phyloP scores from a whole-genome alignment of 1,139 yeast genomes.

The Yamadazyma sp. region DNA sequence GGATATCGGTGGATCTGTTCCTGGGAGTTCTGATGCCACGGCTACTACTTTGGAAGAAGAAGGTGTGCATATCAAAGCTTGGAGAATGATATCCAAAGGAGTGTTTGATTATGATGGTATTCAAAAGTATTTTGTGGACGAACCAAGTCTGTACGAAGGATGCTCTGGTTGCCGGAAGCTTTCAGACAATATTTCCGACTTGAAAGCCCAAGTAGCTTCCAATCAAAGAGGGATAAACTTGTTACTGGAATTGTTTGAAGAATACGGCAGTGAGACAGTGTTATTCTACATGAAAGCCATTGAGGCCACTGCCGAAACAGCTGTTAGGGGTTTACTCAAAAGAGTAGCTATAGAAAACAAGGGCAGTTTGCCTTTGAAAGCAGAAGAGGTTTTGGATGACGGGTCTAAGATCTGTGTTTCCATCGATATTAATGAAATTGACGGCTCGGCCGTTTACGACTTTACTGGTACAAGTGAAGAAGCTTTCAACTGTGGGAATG shows the following conservation, averaged over 20 bases:
- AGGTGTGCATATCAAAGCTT: constrained; percentile 42
- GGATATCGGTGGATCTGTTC: constrained; percentile 44
- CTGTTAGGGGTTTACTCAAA: constrained; percentile 48
- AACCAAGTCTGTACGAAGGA: constrained; percentile 42
- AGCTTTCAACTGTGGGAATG: constrained; percentile 40
- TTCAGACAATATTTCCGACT: constrained; percentile 54
- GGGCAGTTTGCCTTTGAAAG: constrained; percentile 33
- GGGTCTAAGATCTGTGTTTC: constrained; percentile 53
- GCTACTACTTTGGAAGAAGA: constrained; percentile 42
- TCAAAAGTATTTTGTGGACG: constrained; percentile 33
- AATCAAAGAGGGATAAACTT: constrained; percentile 60
- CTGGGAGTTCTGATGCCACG: constrained; percentile 46
- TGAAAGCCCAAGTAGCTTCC: constrained; percentile 67
- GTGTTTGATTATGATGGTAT: constrained; percentile 41
- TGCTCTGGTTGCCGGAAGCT: constrained; percentile 38
- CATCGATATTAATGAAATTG: constrained; percentile 37
- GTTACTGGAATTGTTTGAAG: constrained; percentile 45
- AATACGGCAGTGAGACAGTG: constrained; percentile 50
- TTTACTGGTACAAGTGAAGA: constrained; percentile 50
- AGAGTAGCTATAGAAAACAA: constrained; percentile 26
- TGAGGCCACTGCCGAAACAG: constrained; percentile 56
- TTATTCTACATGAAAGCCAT: constrained; percentile 59
- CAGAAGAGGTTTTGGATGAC: constrained; percentile 59
- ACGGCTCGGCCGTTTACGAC: constrained; percentile 54
- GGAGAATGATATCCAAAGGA: constrained; percentile 35